Evolutionary conservation across 768 basidiomycete species (phyloP), one percentile per base, ranked within the genome.

Genomic region (Serpula lacrymans): DNA sequence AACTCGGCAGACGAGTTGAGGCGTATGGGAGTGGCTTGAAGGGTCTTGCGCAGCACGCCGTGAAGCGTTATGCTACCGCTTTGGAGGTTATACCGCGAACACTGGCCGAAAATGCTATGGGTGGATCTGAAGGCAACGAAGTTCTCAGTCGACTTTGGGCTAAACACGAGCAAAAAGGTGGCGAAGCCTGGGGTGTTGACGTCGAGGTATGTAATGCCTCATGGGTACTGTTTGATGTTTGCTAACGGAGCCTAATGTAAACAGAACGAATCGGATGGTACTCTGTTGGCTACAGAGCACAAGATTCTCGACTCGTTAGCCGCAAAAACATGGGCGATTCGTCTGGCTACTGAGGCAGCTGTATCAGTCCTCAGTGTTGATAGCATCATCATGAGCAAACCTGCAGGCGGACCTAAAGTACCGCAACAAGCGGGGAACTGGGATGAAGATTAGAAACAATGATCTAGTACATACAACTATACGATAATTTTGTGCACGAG

Each of bases 321-420:
- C 7, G 87, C 90, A 13, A 95, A 94, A 62, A 69, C 82, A 4
- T 95, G 92, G 91, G 91, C 90, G 1, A 78, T 96, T 52, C 74
- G 77, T 43, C 76, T 93, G n/a, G 93, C 85, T 12, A 91, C 91
- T 0, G 92, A 96, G 57, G 90, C 92, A 13, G 92, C 93, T 1
- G 75, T 88, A 28, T 84, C 89, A 0, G 88, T 96, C 22, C 78
- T 99, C 40, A 87, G 85, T 47, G 96, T 99, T 6, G 96, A 99
- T 65, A 91, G 88, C 56, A 97, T 98, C 60, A 96, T 97, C 69
- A 92, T 94, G 80, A 89, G 87, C 68, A 91, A 90, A 58, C 86
- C 87, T n/a, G 87, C 88, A 0, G 88, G 88, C 22, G 88, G 88
- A 35, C 88, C 88, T 34, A 91, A 89, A 59, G 70, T 91, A 35